Evolutionary conservation across 2,329 filamentous ascomycete genomes (phyloP).

Genomic region (Cercospora sp.): DNA sequence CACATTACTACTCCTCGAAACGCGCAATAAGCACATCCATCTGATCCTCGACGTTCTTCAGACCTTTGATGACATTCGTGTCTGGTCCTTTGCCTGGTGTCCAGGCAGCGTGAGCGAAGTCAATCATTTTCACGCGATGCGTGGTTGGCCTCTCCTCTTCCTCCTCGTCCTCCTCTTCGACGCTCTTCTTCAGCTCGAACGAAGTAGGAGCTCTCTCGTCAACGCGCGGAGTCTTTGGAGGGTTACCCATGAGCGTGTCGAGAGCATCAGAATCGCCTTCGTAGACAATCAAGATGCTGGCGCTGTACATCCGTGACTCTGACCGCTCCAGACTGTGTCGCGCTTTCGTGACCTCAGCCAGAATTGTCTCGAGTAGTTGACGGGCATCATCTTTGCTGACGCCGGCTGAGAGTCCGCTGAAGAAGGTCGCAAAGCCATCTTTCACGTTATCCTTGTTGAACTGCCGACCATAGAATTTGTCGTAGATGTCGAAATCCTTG

Average conservation of each 20-base stretch:
- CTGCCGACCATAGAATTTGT: slow-evolving; percentile 65
- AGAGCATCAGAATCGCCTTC: slow-evolving; percentile 62
- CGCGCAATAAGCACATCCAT: slow-evolving; percentile 36
- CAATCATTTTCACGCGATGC: slow-evolving; percentile 82
- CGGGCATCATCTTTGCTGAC: slow-evolving; percentile 41
- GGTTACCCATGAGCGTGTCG: slow-evolving; percentile 48
- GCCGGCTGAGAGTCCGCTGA: slow-evolving; percentile 46
- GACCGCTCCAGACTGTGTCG: slow-evolving; percentile 59
- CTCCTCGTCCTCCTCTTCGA: slow-evolving; percentile 58
- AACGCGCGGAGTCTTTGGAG: slow-evolving; percentile 34
- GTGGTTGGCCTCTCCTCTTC: slow-evolving; percentile 60
- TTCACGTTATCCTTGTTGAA: slow-evolving; percentile 58
- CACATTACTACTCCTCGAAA: slow-evolving; percentile 23
- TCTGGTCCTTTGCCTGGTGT: slow-evolving; percentile 79
- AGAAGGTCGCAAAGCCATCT: slow-evolving; percentile 59
- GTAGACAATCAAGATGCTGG: slow-evolving; percentile 65
- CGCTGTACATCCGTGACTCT: slow-evolving; percentile 68
- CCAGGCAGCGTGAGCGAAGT: slow-evolving; percentile 92
- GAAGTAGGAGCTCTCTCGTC: slow-evolving; percentile 33
- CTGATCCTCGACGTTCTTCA: slow-evolving; percentile 46
- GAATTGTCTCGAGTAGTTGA: slow-evolving; percentile 48
- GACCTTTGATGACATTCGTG: slow-evolving; percentile 78
- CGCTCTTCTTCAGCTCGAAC: slow-evolving; percentile 37
- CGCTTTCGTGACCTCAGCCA: slow-evolving; percentile 42
- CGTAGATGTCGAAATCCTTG: slow-evolving; percentile 58